A percentile compares a stretch with the other conserved stretches of the same genome.
These are phyloP conservation scores for Sporothrix brunneoviolacea DNA, from an alignment of 2,329 filamentous ascomycete species.

Conservation along the genomic window DNA sequence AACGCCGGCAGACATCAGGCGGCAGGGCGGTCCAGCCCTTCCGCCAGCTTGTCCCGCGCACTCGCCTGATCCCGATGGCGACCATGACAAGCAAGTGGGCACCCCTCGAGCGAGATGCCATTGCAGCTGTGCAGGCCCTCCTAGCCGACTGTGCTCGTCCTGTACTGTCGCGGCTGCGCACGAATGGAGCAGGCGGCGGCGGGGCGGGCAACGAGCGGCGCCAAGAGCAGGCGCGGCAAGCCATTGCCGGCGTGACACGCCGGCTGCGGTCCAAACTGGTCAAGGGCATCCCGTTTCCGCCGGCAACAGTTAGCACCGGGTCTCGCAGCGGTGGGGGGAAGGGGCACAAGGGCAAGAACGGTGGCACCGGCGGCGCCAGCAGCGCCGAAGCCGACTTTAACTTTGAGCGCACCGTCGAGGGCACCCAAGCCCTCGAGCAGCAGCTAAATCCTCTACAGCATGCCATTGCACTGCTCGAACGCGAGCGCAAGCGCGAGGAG, in stretches of 20 bases:
- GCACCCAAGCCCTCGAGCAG: constrained; percentile 48
- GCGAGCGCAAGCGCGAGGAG: constrained; percentile 53
- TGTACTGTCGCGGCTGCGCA: constrained; percentile 51
- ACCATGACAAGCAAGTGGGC: constrained; percentile 65
- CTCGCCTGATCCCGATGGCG: constrained; percentile 50
- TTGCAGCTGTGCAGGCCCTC: constrained; percentile 49
- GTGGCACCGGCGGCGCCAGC: constrained; percentile 30
- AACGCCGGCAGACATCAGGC: not conserved
- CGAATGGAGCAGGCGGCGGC: constrained; percentile 15
- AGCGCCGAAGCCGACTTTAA: constrained; percentile 57
- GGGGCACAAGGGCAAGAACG: constrained; percentile 8
- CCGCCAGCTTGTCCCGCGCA: constrained; percentile 45
- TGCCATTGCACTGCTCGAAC: constrained; percentile 52
- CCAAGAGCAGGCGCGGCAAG: constrained; percentile 47
- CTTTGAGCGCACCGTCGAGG: constrained; percentile 57
- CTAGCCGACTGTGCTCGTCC: constrained; percentile 55
- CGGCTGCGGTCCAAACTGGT: constrained; percentile 52
- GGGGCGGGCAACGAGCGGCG: constrained; percentile 28
- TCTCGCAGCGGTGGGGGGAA: no score
- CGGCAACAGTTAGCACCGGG: constrained; percentile 22
- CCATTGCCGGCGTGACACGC: constrained; percentile 48
- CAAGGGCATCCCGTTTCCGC: constrained; percentile 61
- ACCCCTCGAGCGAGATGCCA: constrained; percentile 46
- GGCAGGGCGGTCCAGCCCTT: constrained; percentile 25
- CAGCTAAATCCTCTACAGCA: constrained; percentile 58